Conservation (phyloP, 2,329 filamentous ascomycete species). For the Fusarium oligoseptatum region DNA sequence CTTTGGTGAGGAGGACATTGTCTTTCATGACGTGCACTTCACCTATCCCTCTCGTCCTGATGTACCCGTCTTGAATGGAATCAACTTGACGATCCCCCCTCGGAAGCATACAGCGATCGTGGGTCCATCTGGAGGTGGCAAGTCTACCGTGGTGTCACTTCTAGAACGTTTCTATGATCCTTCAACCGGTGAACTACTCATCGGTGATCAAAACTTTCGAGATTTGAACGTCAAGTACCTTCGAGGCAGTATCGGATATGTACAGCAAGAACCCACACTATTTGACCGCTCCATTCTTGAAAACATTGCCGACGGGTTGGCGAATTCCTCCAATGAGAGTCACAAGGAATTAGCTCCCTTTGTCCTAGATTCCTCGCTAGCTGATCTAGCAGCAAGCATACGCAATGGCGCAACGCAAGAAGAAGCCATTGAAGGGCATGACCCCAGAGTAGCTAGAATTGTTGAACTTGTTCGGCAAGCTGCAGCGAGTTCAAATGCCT, state of each 20-base stretch:
- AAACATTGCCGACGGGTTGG: conserved; percentile 63
- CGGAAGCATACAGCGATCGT: conserved; percentile 66
- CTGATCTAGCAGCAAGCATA: not conserved
- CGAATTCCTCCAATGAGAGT: conserved; percentile 54
- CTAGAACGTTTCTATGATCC: conserved; percentile 69
- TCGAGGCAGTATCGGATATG: conserved; percentile 55
- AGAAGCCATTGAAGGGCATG: not conserved
- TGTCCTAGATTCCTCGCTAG: not conserved
- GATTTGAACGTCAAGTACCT: conserved; percentile 59
- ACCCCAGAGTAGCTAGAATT: not conserved
- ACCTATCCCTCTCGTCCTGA: conserved; percentile 58
- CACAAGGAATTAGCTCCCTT: not conserved
- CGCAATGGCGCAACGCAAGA: not conserved
- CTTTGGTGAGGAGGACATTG: not conserved
- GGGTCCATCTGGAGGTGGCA: conserved; percentile 67
- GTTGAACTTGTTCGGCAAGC: not conserved
- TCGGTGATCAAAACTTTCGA: conserved; percentile 61
- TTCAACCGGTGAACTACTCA: conserved; percentile 57
- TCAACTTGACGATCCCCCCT: conserved; percentile 60
- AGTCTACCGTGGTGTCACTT: conserved; percentile 66
- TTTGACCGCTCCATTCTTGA: conserved; percentile 60
- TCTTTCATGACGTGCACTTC: conserved; percentile 57
- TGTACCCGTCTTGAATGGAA: conserved; percentile 54
- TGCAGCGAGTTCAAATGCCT: conserved; percentile 47
- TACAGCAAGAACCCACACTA: conserved; percentile 58